Percentiles rank a stretch among this genome's conserved stretches.
Conservation (phyloP, 2,329 filamentous ascomycete species). For the Trematosphaeria pertusa region DNA sequence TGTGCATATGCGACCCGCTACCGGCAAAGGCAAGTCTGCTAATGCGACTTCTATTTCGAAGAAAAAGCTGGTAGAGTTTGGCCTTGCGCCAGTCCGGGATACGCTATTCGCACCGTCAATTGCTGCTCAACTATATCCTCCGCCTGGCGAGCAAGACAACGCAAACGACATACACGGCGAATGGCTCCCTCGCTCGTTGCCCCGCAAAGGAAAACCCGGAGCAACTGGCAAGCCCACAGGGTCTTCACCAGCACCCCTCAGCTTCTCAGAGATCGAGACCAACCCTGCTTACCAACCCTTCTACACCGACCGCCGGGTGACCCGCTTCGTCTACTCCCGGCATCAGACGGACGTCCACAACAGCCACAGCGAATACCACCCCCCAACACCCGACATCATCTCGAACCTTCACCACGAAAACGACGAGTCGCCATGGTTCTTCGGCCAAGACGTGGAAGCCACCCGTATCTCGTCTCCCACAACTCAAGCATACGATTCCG, state of each 20-base stretch:
- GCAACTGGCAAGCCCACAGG: constrained; percentile 13
- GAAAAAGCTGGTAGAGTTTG: constrained; percentile 71
- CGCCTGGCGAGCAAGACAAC: constrained; percentile 32
- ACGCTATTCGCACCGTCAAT: constrained; percentile 50
- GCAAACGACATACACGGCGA: constrained; percentile 39
- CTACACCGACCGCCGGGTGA: constrained; percentile 86
- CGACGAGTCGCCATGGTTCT: constrained; percentile 57
- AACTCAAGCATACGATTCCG: constrained; percentile 42
- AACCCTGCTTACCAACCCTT: constrained; percentile 96
- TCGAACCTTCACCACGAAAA: constrained; percentile 44
- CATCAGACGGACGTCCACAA: constrained; percentile 22
- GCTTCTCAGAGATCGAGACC: constrained; percentile 89
- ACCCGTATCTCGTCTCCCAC: constrained; percentile 54
- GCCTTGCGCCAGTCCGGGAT: constrained; percentile 68
- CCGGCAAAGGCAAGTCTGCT: constrained; percentile 44
- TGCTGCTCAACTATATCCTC: constrained; percentile 37
- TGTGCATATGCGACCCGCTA: constrained; percentile 58
- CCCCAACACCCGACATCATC: constrained; percentile 23
- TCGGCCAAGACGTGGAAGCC: constrained; percentile 59
- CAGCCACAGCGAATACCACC: constrained; percentile 33
- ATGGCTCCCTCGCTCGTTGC: constrained; percentile 42
- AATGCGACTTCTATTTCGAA: constrained; percentile 57
- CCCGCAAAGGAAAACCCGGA: constrained; percentile 27
- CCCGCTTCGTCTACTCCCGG: constrained; percentile 71
- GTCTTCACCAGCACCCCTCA: constrained; percentile 55